Evolutionary conservation across 257 asterid genomes (phyloP).

Genomic region (Solanum megistacrolobum): DNA sequence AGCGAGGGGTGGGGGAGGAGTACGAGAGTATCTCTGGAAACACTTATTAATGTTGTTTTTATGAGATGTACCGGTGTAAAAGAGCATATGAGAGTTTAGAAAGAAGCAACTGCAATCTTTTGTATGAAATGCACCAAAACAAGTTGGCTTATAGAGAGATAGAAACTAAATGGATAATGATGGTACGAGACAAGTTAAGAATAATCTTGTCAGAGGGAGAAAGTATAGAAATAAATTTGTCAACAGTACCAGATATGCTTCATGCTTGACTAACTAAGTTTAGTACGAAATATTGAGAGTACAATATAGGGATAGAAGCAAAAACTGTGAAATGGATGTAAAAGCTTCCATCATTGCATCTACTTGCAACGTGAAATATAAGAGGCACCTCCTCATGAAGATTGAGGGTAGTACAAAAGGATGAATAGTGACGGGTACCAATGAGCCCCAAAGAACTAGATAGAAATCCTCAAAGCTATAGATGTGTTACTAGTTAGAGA

Average conservation of each 20-base stretch:
- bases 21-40: not conserved
- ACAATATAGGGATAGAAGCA: not conserved
- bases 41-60: not conserved
- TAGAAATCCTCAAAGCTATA: not conserved
- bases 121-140: not conserved
- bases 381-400: not conserved
- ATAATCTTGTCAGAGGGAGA: not conserved
- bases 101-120: not conserved
- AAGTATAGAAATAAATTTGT: not conserved
- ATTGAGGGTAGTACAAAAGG: not conserved
- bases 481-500: not conserved
- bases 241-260: not conserved
- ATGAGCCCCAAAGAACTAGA: not conserved
- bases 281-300: not conserved
- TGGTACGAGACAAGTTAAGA: not conserved
- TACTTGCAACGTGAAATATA: not conserved
- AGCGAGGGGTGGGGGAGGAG: not conserved
- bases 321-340: not conserved
- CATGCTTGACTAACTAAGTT: not conserved
- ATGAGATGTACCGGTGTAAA: not conserved
- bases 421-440: not conserved
- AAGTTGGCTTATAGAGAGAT: not conserved
- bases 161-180: not conserved
- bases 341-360: not conserved
- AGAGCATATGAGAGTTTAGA: not conserved